Base-by-base conservation (phyloP, 1,284 basidiomycete genomes). In the Apiotrichum mycotoxinovorans region DNA sequence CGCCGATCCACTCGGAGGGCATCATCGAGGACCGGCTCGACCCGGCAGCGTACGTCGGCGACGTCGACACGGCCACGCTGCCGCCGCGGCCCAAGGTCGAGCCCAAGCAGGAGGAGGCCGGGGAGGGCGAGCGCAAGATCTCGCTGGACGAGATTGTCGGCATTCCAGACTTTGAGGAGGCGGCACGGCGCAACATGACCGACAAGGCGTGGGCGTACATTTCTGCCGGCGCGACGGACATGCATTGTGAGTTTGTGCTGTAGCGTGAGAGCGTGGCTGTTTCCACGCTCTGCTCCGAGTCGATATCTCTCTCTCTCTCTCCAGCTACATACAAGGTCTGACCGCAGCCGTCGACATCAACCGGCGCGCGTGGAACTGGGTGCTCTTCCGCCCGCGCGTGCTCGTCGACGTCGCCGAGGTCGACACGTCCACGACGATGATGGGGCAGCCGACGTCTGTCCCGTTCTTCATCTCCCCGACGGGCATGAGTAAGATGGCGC, bases 141-240 rank as follows among this genome's bases (percentile, higher is more conserved):
- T 64, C 67, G 14, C 57, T 77, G 22, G 66, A 57, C 14, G 71
- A 74, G 58, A 74, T 78, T 58, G 66, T 77, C 12, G 75, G 75
- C 5, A 44, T 77, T 23, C 75, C 75, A 8, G 77, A 78, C 52
- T 73, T 78, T 34, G 72, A 74, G 67, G 73, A 67, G 35, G 75
- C 74, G 3, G 76, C 75, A 2, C 60, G 66, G 27, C 52, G 58
- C 8, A 67, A 68, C 23, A 62, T 78, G 33, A 70, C 71, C 1
- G 54, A 63, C 17, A 77, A 77, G 57, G 76, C 76, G 26, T 77
- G 73, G 72, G 72, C 74, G 12, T 78, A 77, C 61, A 75, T 76
- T 63, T 68, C 67, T 1, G 69, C 70, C 4, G 77, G 77, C 17
- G 76, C 73, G 0, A 77, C 76, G 4, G 75, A 78, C 53, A 69